Base-by-base conservation (phyloP, 352 stramenopile species). In the Globisporangium iwayamae region DNA sequence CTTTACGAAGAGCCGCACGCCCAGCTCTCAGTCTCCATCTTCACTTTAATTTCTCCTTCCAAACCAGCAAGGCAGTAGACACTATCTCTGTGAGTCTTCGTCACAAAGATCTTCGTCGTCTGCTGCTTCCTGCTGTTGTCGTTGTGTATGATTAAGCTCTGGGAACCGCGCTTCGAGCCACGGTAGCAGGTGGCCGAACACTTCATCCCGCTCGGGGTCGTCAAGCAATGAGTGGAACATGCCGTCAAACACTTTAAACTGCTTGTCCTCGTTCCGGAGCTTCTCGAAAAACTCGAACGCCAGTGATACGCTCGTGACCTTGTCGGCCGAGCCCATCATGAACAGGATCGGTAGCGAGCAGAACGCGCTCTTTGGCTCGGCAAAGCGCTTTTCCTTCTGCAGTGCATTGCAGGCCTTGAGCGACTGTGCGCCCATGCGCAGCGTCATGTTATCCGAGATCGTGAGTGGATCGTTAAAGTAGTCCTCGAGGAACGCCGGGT, bases 141-240 rank as follows among this genome's bases (percentile, higher is more conserved):
- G 25, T 28, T 28, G 25, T 28, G 25, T 28, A 28, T 28, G 25
- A 28, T 9, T 7, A 18, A 5, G 43, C 43, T 22, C 43, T 48
- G 43, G 43, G 43, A 48, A 48, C 43, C 43, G 43, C 43, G 43
- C 10, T 11, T 48, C 55, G 10, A 91, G 72, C 83, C 83, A 91
- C 32, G 66, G 53, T 25, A 54, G 63, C 11, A 85, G 43, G 10
- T 62, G 62, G 1, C 70, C 54, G 30, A 87, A 56, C 22, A 88
- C 78, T 3, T 71, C 53, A 18, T 85, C 71, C 13, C 73, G 71
- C 62, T 90, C 77, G 2, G 73, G 75, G 60, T 91, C 82, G 38
- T 90, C 75, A 59, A 79, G 87, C 25, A 28, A 28, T 28, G 9
- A 89, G 28, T 91, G 80, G 55, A 69, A 89, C 13, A 79, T 62